Conservation (phyloP, 2,329 filamentous ascomycete genomes). For the Geosmithia putterillii region DNA sequence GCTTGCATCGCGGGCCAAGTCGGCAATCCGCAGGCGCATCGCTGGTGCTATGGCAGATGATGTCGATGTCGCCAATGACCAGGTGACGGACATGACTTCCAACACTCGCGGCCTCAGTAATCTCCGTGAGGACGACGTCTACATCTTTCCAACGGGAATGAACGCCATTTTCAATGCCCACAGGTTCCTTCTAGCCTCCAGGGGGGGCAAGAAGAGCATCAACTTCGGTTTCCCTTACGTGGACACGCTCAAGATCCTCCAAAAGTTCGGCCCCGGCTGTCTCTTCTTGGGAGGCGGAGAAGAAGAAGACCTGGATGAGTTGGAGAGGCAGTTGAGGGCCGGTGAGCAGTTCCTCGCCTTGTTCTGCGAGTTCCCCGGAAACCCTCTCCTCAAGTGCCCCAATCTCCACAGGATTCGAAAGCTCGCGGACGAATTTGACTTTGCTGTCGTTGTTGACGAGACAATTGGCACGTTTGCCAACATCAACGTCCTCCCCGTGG, state of each 20-base stretch:
- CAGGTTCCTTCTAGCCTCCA: slow-evolving; percentile 45
- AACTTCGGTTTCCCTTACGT: slow-evolving; percentile 97
- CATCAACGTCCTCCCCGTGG: slow-evolving; percentile 78
- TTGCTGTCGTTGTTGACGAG: slow-evolving; percentile 86
- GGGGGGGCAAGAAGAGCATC: slow-evolving; percentile 55
- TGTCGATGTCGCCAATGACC: slow-evolving; percentile 30
- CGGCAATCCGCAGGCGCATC: slow-evolving; percentile 77
- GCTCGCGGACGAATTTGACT: slow-evolving; percentile 74
- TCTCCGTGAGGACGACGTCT: slow-evolving; percentile 77
- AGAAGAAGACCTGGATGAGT: slow-evolving; percentile 65
- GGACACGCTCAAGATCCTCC: slow-evolving; percentile 85
- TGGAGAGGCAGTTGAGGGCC: slow-evolving; percentile 56
- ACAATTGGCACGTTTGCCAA: slow-evolving; percentile 96
- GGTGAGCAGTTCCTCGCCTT: slow-evolving; percentile 73
- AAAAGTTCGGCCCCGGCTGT: slow-evolving; percentile 83
- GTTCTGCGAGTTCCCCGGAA: slow-evolving; percentile 92
- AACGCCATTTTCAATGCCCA: slow-evolving; percentile 89
- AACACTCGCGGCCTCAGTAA: slow-evolving; percentile 45
- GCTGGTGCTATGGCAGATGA: slow-evolving; percentile 71
- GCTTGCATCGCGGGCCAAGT: slow-evolving; percentile 68
- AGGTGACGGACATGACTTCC: slow-evolving; percentile 10
- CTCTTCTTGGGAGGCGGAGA: slow-evolving; percentile 79
- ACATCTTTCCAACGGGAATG: slow-evolving; percentile 84
- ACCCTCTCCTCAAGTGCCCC: slow-evolving; percentile 76
- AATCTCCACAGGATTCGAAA: slow-evolving; percentile 70